Conservation (phyloP, 306 rosid genomes). For the Cicer cuneatum region DNA sequence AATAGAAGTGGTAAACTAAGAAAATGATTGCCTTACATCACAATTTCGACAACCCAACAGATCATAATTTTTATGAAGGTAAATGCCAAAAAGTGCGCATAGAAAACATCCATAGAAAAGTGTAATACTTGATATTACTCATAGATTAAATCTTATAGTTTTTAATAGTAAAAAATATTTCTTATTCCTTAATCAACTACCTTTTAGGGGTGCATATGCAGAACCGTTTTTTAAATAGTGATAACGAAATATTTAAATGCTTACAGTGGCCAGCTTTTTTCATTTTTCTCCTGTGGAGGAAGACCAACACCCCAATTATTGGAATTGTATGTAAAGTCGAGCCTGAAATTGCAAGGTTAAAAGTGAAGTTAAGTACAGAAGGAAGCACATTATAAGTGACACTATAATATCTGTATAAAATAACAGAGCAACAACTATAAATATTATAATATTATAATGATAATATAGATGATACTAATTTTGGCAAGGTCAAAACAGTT, state of each 20-base stretch:
- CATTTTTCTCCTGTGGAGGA: slow-evolving; percentile 89
- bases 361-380: slow-evolving; percentile 24
- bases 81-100: not conserved
- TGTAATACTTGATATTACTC: slow-evolving; percentile 3
- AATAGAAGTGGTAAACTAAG: slow-evolving; percentile 29
- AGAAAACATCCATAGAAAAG: not conserved
- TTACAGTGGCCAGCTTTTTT: slow-evolving; percentile 84
- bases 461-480: slow-evolving; percentile 29
- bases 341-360: slow-evolving; percentile 57
- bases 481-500: slow-evolving; percentile 34
- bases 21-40: slow-evolving; percentile 31
- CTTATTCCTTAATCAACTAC: slow-evolving; percentile 1
- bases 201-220: not conserved
- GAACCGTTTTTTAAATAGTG: not conserved
- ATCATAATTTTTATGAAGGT: slow-evolving; percentile 3
- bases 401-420: slow-evolving; percentile 29
- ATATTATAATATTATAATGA: slow-evolving; percentile 19
- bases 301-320: slow-evolving; percentile 97
- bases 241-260: slow-evolving; percentile 42
- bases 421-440: slow-evolving; percentile 15
- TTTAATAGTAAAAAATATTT: not conserved
- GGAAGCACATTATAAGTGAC: slow-evolving; percentile 33
- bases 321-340: slow-evolving; percentile 79
- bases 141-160: not conserved
- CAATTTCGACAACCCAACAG: slow-evolving; percentile 17